phyloP scores from a whole-genome alignment of 2,329 filamentous ascomycete species.

The Diplodia sapinea region DNA sequence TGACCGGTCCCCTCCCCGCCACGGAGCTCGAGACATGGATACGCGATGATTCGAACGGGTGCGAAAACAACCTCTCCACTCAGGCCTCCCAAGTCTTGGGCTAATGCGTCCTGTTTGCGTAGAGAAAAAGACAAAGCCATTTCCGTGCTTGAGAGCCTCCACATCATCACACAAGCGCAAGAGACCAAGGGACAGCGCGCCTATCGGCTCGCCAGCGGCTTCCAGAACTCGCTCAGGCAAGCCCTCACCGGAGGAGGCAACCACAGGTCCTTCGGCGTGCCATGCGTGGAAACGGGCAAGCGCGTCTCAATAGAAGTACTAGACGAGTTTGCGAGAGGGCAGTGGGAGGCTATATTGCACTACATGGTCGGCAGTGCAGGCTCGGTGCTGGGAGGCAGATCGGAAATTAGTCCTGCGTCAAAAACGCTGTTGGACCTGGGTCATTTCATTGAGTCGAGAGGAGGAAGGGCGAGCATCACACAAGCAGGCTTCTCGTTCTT shows the following conservation, averaged over 20 bases:
- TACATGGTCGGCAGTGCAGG: constrained; percentile 84
- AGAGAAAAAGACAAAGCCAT: constrained; percentile 85
- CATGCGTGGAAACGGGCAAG: constrained; percentile 69
- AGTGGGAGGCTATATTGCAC: constrained; percentile 96
- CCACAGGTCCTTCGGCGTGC: constrained; percentile 89
- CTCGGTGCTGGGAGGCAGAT: constrained; percentile 5
- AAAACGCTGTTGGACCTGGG: constrained; percentile 83
- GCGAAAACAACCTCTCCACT: constrained; percentile 35
- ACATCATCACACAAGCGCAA: constrained; percentile 72
- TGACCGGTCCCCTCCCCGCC: constrained; percentile 79
- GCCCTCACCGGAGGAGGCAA: constrained; percentile 86
- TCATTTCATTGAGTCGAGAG: constrained; percentile 72
- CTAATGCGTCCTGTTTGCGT: constrained; percentile 18
- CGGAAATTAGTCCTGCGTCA: constrained; percentile 64
- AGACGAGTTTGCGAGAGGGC: constrained; percentile 82
- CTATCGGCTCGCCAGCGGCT: constrained; percentile 79
- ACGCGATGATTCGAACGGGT: constrained; percentile 68
- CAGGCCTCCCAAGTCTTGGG: too few relatives aligned
- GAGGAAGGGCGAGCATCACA: constrained; percentile 73
- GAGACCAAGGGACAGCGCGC: constrained; percentile 67
- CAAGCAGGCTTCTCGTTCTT: constrained; percentile 93
- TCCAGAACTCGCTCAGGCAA: constrained; percentile 80
- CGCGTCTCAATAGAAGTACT: constrained; percentile 71
- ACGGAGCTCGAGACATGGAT: constrained; percentile 86
- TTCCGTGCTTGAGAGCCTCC: constrained; percentile 79